These are phyloP conservation scores for Penicillium lividum DNA, from an alignment of 495 filamentous ascomycete species.

Conservation along the genomic window DNA sequence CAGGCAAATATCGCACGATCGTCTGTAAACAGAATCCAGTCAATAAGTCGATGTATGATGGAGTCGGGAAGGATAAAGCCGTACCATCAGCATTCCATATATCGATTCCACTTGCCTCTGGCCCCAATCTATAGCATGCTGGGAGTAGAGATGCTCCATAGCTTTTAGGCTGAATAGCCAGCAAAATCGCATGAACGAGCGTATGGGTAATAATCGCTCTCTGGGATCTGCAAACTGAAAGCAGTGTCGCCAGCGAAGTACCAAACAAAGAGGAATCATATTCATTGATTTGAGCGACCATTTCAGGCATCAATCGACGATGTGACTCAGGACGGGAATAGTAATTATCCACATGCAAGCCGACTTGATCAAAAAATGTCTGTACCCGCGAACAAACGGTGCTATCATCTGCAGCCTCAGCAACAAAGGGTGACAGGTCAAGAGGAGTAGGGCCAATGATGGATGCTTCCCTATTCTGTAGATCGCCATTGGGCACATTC, in stretches of 20 bases:
- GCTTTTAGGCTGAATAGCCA: constrained; percentile 20
- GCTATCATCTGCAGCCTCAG: constrained; percentile 29
- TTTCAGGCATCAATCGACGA: constrained; percentile 3
- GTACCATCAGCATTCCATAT: background rate
- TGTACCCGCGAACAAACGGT: constrained; percentile 17
- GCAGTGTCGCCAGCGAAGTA: constrained; percentile 11
- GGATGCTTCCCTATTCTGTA: background rate
- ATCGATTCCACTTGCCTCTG: too few species aligned
- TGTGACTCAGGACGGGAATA: constrained; percentile 16
- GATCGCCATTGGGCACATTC: background rate
- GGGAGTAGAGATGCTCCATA: constrained; percentile 20
- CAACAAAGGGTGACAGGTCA: constrained; percentile 15
- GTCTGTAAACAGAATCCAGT: background rate
- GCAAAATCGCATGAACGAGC: constrained; percentile 17
- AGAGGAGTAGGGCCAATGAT: background rate
- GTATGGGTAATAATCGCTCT: constrained; percentile 25
- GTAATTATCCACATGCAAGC: constrained; percentile 34
- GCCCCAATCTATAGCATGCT: constrained; percentile 1
- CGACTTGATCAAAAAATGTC: constrained; percentile 30
- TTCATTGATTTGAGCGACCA: constrained; percentile 3
- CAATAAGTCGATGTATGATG: background rate
- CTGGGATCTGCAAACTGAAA: constrained; percentile 15
- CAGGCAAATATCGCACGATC: constrained; percentile 22
- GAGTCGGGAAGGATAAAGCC: background rate
- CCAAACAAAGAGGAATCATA: constrained; percentile 24